Percentiles rank a stretch among this genome's conserved stretches.
Evolutionary conservation across 257 asterid genomes (phyloP).

Genomic region (Scutellaria barbata): DNA sequence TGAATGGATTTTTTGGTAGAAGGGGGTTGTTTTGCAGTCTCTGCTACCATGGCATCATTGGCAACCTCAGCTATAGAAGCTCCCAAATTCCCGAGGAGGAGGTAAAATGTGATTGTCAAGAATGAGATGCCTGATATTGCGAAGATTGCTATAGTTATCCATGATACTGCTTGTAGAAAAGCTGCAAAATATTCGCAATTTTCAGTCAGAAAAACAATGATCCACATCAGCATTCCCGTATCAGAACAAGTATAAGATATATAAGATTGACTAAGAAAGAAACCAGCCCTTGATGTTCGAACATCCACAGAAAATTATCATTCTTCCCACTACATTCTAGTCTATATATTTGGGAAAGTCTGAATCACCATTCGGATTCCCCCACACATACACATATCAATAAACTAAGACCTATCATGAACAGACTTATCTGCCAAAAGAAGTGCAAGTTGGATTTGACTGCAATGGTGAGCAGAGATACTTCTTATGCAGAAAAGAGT

Average conservation of each 20-base stretch:
- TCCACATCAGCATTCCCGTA: not conserved
- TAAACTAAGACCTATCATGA: conserved; percentile 5
- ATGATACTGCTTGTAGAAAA: conserved; percentile 78
- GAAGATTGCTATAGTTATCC: conserved; percentile 69
- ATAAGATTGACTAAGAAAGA: not conserved
- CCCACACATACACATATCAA: not conserved
- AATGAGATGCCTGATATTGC: conserved; percentile 70
- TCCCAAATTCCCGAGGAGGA: conserved; percentile 91
- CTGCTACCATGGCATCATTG: conserved; percentile 98
- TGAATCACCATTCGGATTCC: not conserved
- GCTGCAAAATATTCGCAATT: conserved; percentile 55
- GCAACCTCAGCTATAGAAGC: conserved; percentile 95
- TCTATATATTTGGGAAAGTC: not conserved
- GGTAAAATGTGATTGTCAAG: conserved; percentile 60
- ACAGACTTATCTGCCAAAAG: not conserved
- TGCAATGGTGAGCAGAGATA: conserved; percentile 1
- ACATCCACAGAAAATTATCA: not conserved
- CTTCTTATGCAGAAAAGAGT: too few relatives aligned
- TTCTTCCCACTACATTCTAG: not conserved
- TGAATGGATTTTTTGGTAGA: conserved; percentile 52
- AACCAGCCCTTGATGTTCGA: conserved; percentile 3
- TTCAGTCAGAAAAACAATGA: conserved; percentile 20
- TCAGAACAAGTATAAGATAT: not conserved
- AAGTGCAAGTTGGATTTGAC: not conserved
- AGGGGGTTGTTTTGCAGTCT: conserved; percentile 61